phyloP scores from a whole-genome alignment of 805 yeast species.

The Ogataea nakhonphanomensis region DNA sequence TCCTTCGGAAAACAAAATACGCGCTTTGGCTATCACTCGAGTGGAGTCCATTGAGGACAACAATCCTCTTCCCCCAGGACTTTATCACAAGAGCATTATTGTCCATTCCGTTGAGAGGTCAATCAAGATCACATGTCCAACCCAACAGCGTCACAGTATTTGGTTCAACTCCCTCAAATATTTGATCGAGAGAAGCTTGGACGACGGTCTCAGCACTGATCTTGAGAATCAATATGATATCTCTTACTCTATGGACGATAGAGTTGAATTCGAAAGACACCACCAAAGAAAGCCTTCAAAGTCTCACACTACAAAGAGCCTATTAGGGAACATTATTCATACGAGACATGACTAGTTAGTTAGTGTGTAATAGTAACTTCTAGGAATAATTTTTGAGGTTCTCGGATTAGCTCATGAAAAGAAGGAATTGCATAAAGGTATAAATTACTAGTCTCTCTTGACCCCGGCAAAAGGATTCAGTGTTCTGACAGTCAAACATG shows the following conservation, averaged over 20 bases:
- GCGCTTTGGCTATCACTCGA: slow-evolving; percentile 73
- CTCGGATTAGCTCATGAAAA: slow-evolving; percentile 10
- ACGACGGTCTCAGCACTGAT: slow-evolving; percentile 51
- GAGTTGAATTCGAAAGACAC: slow-evolving; percentile 30
- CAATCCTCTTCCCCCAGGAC: slow-evolving; percentile 86
- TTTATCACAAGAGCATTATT: slow-evolving; percentile 79
- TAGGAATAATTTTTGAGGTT: not conserved
- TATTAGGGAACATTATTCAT: slow-evolving; percentile 15
- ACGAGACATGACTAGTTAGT: not conserved
- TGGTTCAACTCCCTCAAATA: slow-evolving; percentile 87
- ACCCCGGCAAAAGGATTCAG: slow-evolving; percentile 68
- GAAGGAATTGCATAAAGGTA: slow-evolving; percentile 15
- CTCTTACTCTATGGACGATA: slow-evolving; percentile 26
- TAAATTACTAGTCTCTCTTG: slow-evolving; percentile 11
- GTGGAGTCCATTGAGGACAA: slow-evolving; percentile 80
- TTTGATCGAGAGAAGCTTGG: slow-evolving; percentile 61
- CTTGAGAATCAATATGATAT: slow-evolving; percentile 36
- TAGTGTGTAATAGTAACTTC: not conserved
- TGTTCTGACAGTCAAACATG: slow-evolving; percentile 89
- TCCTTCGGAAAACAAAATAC: slow-evolving; percentile 62
- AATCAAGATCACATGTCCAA: slow-evolving; percentile 81
- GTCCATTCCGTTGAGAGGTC: slow-evolving; percentile 61
- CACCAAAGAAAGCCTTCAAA: slow-evolving; percentile 24
- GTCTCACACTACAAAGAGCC: slow-evolving; percentile 16
- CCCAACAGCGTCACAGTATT: slow-evolving; percentile 80